A percentile compares a stretch with the other conserved stretches of the same genome.
Evolutionary conservation across 1,284 basidiomycete species (phyloP).

Genomic region (Hypsizygus ulmarius): DNA sequence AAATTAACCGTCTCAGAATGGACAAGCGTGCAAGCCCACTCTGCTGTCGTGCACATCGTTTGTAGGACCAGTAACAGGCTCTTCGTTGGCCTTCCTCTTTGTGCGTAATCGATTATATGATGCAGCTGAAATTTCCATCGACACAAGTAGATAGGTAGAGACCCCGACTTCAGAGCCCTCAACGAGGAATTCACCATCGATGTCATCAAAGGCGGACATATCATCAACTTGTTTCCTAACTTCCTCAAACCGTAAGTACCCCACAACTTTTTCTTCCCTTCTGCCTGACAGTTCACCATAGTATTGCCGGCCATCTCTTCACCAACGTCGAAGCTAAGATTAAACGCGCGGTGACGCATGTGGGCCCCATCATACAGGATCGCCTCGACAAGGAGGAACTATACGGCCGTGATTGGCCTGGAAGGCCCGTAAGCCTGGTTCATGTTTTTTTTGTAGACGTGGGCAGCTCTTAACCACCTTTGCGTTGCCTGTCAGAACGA

Average conservation of each 20-base stretch:
- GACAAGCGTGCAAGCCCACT: conserved; percentile 30
- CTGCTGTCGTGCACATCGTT: conserved; percentile 32
- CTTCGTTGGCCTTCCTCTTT: conserved; percentile 40
- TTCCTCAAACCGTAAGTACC: conserved; percentile 37
- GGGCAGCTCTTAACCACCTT: neutral
- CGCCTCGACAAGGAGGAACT: conserved; percentile 33
- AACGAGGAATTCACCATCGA: conserved; percentile 32
- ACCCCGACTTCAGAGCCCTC: conserved; percentile 36
- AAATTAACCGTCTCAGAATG: conserved; percentile 33
- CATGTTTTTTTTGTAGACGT: neutral
- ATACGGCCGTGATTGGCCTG: conserved; percentile 37
- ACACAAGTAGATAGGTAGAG: conserved; percentile 32
- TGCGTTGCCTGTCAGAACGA: conserved; percentile 29
- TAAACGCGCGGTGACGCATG: conserved; percentile 27
- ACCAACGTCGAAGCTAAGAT: conserved; percentile 43
- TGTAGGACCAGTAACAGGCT: conserved; percentile 34
- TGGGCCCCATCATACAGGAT: conserved; percentile 39
- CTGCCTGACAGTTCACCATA: neutral
- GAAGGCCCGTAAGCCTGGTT: conserved; percentile 29
- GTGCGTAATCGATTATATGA: conserved; percentile 21
- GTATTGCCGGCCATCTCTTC: conserved; percentile 19
- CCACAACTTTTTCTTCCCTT: neutral
- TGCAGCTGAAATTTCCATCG: neutral
- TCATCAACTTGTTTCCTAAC: conserved; percentile 35
- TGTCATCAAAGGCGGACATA: conserved; percentile 23